These are phyloP conservation scores for Cyberlindnera americana DNA, from an alignment of 805 yeast genomes.

Conservation along the genomic window DNA sequence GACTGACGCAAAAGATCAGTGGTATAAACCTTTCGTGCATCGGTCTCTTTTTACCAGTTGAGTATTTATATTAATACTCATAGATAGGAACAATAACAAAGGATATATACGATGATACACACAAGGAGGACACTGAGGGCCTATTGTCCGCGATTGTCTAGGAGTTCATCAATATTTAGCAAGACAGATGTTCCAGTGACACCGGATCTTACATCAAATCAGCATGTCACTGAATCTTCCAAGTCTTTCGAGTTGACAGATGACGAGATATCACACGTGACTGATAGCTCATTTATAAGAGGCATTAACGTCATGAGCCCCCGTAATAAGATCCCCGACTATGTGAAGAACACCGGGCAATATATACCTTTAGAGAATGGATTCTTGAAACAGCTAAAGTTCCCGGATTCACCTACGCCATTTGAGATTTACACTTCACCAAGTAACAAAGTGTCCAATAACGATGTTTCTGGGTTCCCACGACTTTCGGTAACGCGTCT, in stretches of 20 bases:
- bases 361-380: conserved; percentile 12
- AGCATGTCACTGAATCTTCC: too few species aligned
- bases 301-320: conserved; percentile 1
- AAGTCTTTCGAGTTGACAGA: conserved; percentile 3
- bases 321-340: conserved; percentile 1
- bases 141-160: too few species aligned
- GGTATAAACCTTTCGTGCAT: too few species aligned
- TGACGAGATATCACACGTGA: conserved; percentile 3
- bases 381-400: conserved; percentile 3
- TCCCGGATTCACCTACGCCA: conserved; percentile 14
- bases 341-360: conserved; percentile 1
- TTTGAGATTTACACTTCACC: conserved; percentile 17
- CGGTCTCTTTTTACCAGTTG: too few species aligned
- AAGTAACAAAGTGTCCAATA: neutral
- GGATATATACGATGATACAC: too few species aligned
- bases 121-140: too few species aligned
- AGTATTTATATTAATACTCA: too few species aligned
- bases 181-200: too few species aligned
- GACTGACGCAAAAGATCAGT: too few species aligned
- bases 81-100: too few species aligned
- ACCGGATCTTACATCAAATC: too few species aligned
- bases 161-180: too few species aligned
- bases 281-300: conserved; percentile 1
- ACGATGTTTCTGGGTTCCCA: conserved; percentile 18
- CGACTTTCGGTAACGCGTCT: conserved; percentile 59